Evolutionary conservation across 139 green algal species (phyloP), one percentile per base, ranked within the genome.

Genomic region (Chlorella sp.): DNA sequence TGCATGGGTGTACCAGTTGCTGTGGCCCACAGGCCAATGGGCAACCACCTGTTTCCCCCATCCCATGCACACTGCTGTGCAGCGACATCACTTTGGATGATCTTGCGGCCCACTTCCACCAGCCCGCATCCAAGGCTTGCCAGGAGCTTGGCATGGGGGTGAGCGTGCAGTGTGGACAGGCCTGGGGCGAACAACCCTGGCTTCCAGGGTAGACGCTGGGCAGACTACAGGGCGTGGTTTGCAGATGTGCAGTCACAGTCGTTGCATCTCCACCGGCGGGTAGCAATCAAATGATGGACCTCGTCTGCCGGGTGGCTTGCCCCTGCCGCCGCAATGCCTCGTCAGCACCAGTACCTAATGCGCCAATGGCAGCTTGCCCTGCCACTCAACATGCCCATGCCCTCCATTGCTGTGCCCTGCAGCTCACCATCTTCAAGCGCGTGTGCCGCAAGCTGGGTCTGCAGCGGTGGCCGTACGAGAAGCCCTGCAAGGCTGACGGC

Each of bases 391-490:
- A 21, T 13, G 2, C 39, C 26, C 21, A 41, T 63, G 26, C 39
- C 70, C 41, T 26, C 25, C 41, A 25, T 23, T n/a, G 20, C 74
- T 55, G 26, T 30, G 18, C 30, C 9, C 20, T 57, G 76, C 76
- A 82, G 76, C 76, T 82, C 25, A 82, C 76, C 13, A 82, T 82
- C 25, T 82, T 82, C 57, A 82, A 82, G 60, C 56, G 60, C 9
- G 76, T 82, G 34, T 82, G 76, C 57, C 57, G 76, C 36, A 82
- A 72, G 76, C 36, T 82, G 60, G 76, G 76, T 5, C 60, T 82
- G 76, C 76, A 82, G 76, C 76, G 76, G 2, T 82, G 76, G 76
- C 76, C 76, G 16, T 82, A 82, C 28, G 76, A 82, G 36, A 82
- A 82, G 26, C 76, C 76, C 26, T 44, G 36, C 60, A 63, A 39